These are phyloP conservation scores for Citrus medica DNA, from an alignment of 345 rosid genomes.

Conservation along the genomic window DNA sequence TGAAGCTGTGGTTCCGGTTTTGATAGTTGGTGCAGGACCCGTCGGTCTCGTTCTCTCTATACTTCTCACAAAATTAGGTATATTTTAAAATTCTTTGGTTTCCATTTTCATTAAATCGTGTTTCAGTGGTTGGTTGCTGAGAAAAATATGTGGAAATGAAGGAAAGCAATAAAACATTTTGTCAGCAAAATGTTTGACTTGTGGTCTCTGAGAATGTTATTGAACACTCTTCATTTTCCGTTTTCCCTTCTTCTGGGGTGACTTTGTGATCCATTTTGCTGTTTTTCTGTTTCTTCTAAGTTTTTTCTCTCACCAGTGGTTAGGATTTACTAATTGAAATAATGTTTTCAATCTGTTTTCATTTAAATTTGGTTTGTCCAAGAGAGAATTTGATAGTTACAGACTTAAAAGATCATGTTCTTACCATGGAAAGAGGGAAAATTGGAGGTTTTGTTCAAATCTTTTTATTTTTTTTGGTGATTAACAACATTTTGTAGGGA, in stretches of 20 bases:
- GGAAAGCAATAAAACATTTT: neutral
- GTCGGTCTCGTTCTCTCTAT: constrained; percentile 89
- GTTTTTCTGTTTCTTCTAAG: neutral
- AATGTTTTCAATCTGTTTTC: neutral
- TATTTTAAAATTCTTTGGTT: neutral
- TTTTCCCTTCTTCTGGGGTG: neutral
- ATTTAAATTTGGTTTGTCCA: neutral
- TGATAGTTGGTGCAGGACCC: constrained; percentile 95
- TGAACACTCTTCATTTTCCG: neutral
- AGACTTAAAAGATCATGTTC: neutral
- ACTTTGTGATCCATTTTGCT: neutral
- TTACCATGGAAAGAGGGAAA: neutral
- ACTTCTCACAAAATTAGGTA: constrained; percentile 80
- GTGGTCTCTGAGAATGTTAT: neutral
- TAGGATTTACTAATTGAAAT: neutral
- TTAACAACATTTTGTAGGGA: constrained; percentile 43
- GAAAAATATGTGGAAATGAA: neutral
- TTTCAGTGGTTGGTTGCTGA: neutral
- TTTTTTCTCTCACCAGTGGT: neutral
- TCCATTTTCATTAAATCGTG: neutral
- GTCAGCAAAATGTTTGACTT: neutral
- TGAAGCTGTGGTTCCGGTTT: constrained; percentile 61
- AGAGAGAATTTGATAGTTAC: neutral
- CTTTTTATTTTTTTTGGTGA: neutral
- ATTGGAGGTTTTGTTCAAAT: too few relatives aligned